Percentiles rank a stretch among this genome's conserved stretches.
phyloP scores from a whole-genome alignment of 345 rosid genomes.

The Kernera saxatilis region DNA sequence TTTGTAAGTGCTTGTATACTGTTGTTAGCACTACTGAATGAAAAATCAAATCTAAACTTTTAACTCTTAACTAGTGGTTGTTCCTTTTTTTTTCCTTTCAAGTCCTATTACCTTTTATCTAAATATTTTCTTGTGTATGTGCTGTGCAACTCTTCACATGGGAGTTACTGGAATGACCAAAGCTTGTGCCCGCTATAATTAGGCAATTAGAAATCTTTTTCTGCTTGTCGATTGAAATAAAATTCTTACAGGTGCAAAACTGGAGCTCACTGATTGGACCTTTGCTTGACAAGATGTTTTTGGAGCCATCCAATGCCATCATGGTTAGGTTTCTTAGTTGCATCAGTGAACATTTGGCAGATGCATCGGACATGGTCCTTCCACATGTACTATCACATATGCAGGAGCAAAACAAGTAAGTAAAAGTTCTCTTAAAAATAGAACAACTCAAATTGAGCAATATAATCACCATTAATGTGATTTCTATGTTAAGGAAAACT shows the following conservation, averaged over 20 bases:
- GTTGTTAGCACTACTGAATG: background rate
- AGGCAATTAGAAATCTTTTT: background rate
- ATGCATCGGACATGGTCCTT: conserved; percentile 53
- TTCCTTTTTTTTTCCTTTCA: background rate
- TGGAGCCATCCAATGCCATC: conserved; percentile 82
- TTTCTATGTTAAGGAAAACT: background rate
- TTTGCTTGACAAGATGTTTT: conserved; percentile 76
- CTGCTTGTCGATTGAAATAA: conserved; percentile 11
- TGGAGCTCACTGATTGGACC: conserved; percentile 61
- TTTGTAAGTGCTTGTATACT: background rate
- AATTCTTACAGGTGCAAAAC: conserved; percentile 55
- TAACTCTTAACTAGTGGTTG: conserved; percentile 2
- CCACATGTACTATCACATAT: conserved; percentile 48
- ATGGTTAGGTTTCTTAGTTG: conserved; percentile 69
- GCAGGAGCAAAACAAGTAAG: conserved; percentile 60
- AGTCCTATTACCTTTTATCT: background rate
- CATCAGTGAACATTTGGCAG: conserved; percentile 62
- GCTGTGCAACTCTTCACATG: background rate
- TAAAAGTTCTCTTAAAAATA: background rate
- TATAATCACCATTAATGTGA: background rate
- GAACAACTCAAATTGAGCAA: background rate
- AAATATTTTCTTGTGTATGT: background rate
- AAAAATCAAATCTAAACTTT: background rate
- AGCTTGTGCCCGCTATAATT: conserved; percentile 9
- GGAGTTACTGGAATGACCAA: background rate